phyloP scores from a whole-genome alignment of 495 filamentous ascomycete species.

The Tetracladium setigerum region DNA sequence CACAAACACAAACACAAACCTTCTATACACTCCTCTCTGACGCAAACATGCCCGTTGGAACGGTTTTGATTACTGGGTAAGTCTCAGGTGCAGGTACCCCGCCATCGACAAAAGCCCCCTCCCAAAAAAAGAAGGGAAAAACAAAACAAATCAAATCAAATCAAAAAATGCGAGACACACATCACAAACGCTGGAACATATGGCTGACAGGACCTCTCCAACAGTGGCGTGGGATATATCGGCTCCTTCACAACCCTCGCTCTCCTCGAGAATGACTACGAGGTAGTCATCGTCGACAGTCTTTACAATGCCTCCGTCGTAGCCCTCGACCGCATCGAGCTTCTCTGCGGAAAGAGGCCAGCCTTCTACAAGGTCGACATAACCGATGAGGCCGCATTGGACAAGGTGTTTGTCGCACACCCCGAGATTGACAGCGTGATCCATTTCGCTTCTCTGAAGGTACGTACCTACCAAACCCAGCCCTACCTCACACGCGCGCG shows the following conservation, averaged over 20 bases:
- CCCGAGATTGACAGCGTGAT: slow-evolving; percentile 95
- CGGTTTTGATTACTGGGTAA: slow-evolving; percentile 87
- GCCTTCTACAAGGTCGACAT: slow-evolving; percentile 82
- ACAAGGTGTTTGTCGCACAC: slow-evolving; percentile 82
- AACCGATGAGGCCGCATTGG: slow-evolving; percentile 73
- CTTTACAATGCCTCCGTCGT: slow-evolving; percentile 92
- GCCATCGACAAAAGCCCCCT: background rate
- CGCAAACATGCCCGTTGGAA: slow-evolving; percentile 66
- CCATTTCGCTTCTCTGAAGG: slow-evolving; percentile 97
- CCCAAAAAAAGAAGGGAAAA: background rate
- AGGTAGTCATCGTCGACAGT: slow-evolving; percentile 92
- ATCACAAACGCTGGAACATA: background rate
- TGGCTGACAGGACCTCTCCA: background rate
- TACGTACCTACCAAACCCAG: slow-evolving; percentile 20
- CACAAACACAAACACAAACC: slow-evolving; percentile 5
- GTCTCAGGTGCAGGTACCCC: slow-evolving; percentile 28
- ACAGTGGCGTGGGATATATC: slow-evolving; percentile 95
- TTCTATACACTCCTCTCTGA: slow-evolving; percentile 8
- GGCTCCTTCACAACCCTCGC: slow-evolving; percentile 93
- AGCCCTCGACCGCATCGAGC: slow-evolving; percentile 83
- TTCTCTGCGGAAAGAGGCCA: slow-evolving; percentile 84
- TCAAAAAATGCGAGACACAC: background rate
- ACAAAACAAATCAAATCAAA: background rate
- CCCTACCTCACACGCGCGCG: too few relatives aligned
- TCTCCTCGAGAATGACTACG: slow-evolving; percentile 87